These are phyloP conservation scores for Yarrowia galli DNA, from an alignment of 1,139 yeast species.

Conservation along the genomic window DNA sequence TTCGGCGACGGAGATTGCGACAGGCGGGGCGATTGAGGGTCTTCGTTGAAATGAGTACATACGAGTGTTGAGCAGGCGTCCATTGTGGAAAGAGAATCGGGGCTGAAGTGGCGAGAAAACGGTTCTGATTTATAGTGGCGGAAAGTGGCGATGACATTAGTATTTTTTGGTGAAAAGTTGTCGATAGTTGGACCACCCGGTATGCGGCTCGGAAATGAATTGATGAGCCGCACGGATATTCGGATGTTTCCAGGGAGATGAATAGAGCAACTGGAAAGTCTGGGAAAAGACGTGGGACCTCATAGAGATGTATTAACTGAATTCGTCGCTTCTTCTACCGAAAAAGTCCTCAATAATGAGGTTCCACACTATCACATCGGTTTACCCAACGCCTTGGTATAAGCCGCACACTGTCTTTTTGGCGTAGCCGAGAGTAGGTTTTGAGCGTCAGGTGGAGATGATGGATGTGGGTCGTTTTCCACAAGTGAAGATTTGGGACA, in stretches of 20 bases:
- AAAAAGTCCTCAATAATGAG: neutral
- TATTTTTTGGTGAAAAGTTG: neutral
- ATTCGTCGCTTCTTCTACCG: neutral
- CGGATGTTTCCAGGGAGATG: neutral
- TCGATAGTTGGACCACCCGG: slow-evolving; percentile 1
- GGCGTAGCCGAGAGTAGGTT: neutral
- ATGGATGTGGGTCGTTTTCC: too few species aligned
- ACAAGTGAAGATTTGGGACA: too few species aligned
- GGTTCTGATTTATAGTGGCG: neutral
- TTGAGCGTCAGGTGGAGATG: neutral
- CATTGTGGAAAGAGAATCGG: neutral
- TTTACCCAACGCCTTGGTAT: neutral
- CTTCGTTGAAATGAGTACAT: slow-evolving; percentile 27
- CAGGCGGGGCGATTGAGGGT: slow-evolving; percentile 5
- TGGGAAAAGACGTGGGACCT: too few species aligned
- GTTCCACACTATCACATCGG: neutral
- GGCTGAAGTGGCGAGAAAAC: neutral
- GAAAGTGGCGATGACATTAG: neutral
- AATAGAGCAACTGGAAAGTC: neutral
- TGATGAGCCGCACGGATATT: slow-evolving; percentile 7
- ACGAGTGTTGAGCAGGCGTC: slow-evolving; percentile 28
- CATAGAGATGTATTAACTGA: neutral
- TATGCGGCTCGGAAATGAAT: slow-evolving; percentile 20
- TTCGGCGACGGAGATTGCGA: neutral
- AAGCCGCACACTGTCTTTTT: neutral